Base-by-base conservation (phyloP, 495 filamentous ascomycete genomes). In the Parmelia sp. region DNA sequence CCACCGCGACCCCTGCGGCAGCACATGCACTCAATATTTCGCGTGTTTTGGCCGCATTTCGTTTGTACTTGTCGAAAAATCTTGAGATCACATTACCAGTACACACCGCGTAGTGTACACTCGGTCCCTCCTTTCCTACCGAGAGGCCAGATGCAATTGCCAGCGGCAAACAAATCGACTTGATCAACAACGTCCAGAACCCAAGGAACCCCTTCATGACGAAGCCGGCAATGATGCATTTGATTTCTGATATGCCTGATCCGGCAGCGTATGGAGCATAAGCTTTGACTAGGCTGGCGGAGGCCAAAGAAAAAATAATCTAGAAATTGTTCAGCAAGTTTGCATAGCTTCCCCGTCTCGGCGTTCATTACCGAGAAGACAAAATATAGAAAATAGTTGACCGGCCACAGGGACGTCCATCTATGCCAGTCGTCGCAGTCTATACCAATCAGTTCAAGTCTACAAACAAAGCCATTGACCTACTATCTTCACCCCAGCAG, bases 141-240 rank as follows among this genome's bases (percentile, higher is more conserved):
- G 92, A 96, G 12, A 98, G 81, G 19, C 94, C 94, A 21, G 95
- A 97, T 25, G 88, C 92, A 72, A 98, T 98, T 55, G 94, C 90
- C 25, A 98, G 80, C 0, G 94, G 94, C 57, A 98, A 76, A 40
- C 89, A 89, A 60, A 97, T 84, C 4, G 92, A 96, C 75, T 98
- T 98, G 73, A 98, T 97, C 44, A 95, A 67, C 15, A 98, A 79
- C 21, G 94, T 98, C 88, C 90, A 90, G 66, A 88, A 88, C 37
- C 94, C 90, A 47, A 98, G 81, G 71, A 97, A 98, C 10, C 94
- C 94, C 73, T 98, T 97, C 94, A 98, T 98, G 63, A 97, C 90
- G 69, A 98, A 98, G n/a, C 94, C 94, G 9, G 92, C 93, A 70
- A 98, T 96, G 69, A 98, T 98, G 75, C 94, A 97, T 76, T 98